Percentiles rank a stretch among this genome's conserved stretches.
phyloP scores from a whole-genome alignment of 2,329 filamentous ascomycete species.

The Cylindrodendrum hubeiense region DNA sequence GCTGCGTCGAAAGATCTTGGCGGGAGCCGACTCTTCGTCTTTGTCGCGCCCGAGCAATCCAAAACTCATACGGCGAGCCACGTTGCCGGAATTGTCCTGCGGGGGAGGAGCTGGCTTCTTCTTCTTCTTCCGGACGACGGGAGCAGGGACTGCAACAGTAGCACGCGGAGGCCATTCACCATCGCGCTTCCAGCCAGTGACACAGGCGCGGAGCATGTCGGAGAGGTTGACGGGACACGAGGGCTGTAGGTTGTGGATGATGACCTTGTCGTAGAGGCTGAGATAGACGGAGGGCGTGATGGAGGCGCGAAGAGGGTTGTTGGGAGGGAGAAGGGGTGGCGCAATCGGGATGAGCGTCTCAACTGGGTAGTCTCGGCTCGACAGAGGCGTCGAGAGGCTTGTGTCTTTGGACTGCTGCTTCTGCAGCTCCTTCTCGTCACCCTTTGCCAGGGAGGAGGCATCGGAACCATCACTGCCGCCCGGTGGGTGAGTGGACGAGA shows the following conservation, averaged over 20 bases:
- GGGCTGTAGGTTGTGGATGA: slow-evolving; percentile 83
- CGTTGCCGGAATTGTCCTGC: slow-evolving; percentile 41
- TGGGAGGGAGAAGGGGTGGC: slow-evolving; percentile 77
- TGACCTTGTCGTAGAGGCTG: slow-evolving; percentile 90
- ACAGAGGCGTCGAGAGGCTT: slow-evolving; percentile 43
- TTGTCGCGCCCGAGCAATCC: slow-evolving; percentile 59
- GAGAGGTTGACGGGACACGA: slow-evolving; percentile 88
- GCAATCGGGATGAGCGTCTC: slow-evolving; percentile 78
- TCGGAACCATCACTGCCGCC: slow-evolving; percentile 52
- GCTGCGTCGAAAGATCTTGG: slow-evolving; percentile 59
- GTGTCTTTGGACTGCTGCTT: slow-evolving; percentile 51
- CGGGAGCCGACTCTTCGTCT: slow-evolving; percentile 47
- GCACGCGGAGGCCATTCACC: slow-evolving; percentile 85
- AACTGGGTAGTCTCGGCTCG: slow-evolving; percentile 59
- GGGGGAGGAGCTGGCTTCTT: slow-evolving; percentile 36
- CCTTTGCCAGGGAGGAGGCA: slow-evolving; percentile 56
- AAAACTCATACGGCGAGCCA: slow-evolving; percentile 60
- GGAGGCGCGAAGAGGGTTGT: slow-evolving; percentile 81
- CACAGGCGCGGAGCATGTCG: slow-evolving; percentile 84
- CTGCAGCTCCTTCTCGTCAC: slow-evolving; percentile 48
- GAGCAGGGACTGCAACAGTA: slow-evolving; percentile 56
- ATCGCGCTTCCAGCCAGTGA: slow-evolving; percentile 92
- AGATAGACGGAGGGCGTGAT: slow-evolving; percentile 81
- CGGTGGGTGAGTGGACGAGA: slow-evolving; percentile 34
- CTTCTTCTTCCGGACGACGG: slow-evolving; percentile 57